Evolutionary conservation across 2,329 filamentous ascomycete species (phyloP), one percentile per base, ranked within the genome.

Genomic region (Pyrenophora seminiperda): DNA sequence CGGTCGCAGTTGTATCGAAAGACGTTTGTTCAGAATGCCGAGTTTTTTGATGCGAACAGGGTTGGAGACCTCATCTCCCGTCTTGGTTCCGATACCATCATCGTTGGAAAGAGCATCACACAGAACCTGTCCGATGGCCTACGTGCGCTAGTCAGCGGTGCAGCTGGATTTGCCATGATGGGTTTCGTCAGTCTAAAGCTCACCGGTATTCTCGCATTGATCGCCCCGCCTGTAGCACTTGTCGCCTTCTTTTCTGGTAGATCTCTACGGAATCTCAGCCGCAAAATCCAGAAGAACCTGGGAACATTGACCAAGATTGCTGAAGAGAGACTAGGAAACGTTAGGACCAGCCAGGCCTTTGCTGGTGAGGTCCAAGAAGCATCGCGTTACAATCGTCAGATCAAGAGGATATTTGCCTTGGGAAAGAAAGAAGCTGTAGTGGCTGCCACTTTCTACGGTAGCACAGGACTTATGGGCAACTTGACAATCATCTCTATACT

Each of bases 121-220:
- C 93, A 97, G 70, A 99, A 99, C 69, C 78, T 99, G 41, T 97
- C 93, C 5, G 94, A 99, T 74, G 94, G 94, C n/a, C 81, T 99
- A 43, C 84, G 94, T 53, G 88, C 94, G 13, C 77, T 94, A 24
- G 93, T 99, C 54, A 96, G 91, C 61, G 94, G 94, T 61, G 85
- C 83, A 24, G 93, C 93, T 51, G 95, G 94, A 2, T 89, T 99
- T 64, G 84, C 84, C 41, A 86, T 96, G 73, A 99, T 99, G 94
- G 84, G 90, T n/a, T 97, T 91, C 81, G 89, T 96, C 53, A 96
- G 91, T 70, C 82, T 95, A 46, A 89, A 96, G 73, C 81, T 99
- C 47, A 96, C 93, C 2, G 89, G 90, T 41, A 86, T 97, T 50
- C 81, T 99, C 54, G 83, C 89, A 38, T 76, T 97, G 54, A 88